A percentile compares a stretch with the other conserved stretches of the same genome.
Evolutionary conservation across 306 rosid genomes (phyloP).

Genomic region (Delonix regia): DNA sequence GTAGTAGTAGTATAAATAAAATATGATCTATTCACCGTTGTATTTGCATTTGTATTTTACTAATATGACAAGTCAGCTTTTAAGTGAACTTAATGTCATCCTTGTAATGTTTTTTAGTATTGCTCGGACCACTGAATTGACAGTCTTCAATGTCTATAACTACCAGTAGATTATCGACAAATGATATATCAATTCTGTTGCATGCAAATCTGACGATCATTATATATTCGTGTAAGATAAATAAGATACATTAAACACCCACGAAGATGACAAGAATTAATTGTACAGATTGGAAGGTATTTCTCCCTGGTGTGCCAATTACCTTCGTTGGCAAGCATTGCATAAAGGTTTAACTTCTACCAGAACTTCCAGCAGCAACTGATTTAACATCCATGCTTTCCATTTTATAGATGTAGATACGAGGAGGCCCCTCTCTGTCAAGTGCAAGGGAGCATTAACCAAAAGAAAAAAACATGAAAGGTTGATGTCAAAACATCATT

Average conservation of each 20-base stretch:
- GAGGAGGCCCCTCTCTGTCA: conserved; percentile 68
- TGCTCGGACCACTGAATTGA: too few species aligned
- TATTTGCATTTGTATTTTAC: not conserved
- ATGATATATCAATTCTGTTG: too few species aligned
- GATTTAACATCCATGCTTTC: conserved; percentile 39
- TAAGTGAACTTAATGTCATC: too few species aligned
- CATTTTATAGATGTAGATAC: conserved; percentile 57
- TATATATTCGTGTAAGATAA: too few species aligned
- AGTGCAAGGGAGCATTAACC: conserved; percentile 25
- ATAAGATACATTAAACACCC: too few species aligned
- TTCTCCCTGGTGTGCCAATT: not conserved
- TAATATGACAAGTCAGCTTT: too few species aligned
- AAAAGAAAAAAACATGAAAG: conserved; percentile 28
- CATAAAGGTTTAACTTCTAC: conserved; percentile 35
- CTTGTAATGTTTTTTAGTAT: too few species aligned
- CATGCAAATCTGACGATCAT: too few species aligned
- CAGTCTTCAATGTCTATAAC: too few species aligned
- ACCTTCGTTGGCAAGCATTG: conserved; percentile 43
- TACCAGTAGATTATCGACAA: too few species aligned
- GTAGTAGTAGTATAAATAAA: too few species aligned
- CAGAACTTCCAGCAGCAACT: conserved; percentile 49
- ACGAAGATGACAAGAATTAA: not conserved
- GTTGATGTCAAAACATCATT: not conserved
- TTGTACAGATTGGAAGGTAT: not conserved
- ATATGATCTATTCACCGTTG: too few species aligned